Evolutionary conservation across 805 yeast genomes (phyloP).

Genomic region (Vanderwaltozyma polyspora): DNA sequence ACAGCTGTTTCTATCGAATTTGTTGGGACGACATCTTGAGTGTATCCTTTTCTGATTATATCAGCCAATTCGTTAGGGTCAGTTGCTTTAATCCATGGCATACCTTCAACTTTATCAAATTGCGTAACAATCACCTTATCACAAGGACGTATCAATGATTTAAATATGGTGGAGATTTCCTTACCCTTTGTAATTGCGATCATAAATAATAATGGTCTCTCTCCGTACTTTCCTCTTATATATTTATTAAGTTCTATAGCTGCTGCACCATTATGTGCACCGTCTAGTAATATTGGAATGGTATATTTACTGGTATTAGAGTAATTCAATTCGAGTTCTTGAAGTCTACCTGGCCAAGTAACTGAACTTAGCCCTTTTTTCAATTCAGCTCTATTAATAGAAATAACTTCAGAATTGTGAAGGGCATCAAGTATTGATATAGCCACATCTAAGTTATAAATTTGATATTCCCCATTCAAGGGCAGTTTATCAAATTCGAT

Average conservation of each 20-base stretch:
- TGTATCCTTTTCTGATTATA: constrained; percentile 17
- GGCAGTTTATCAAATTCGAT: constrained; percentile 35
- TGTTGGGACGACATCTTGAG: constrained; percentile 18
- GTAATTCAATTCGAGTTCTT: constrained; percentile 31
- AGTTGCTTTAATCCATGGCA: constrained; percentile 82
- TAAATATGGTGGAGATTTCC: constrained; percentile 39
- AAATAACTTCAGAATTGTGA: constrained; percentile 13
- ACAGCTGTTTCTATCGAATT: constrained; percentile 13
- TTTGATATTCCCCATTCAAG: constrained; percentile 63
- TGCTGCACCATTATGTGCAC: constrained; percentile 87
- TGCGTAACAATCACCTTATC: constrained; percentile 54
- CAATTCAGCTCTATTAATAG: constrained; percentile 29
- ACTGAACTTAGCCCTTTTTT: constrained; percentile 43
- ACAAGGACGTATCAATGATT: constrained; percentile 34
- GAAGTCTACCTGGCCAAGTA: constrained; percentile 84
- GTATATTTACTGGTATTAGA: constrained; percentile 7
- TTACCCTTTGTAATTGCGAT: constrained; percentile 73
- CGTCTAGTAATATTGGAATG: constrained; percentile 50
- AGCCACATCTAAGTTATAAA: constrained; percentile 58
- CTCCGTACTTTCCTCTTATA: constrained; percentile 26
- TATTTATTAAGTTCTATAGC: constrained; percentile 59
- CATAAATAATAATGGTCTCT: constrained; percentile 37
- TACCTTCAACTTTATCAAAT: constrained; percentile 66
- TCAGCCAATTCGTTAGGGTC: constrained; percentile 18
- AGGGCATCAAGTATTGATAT: constrained; percentile 38